Conservation (phyloP, 768 basidiomycete genomes). For the Pholiota conissans region DNA sequence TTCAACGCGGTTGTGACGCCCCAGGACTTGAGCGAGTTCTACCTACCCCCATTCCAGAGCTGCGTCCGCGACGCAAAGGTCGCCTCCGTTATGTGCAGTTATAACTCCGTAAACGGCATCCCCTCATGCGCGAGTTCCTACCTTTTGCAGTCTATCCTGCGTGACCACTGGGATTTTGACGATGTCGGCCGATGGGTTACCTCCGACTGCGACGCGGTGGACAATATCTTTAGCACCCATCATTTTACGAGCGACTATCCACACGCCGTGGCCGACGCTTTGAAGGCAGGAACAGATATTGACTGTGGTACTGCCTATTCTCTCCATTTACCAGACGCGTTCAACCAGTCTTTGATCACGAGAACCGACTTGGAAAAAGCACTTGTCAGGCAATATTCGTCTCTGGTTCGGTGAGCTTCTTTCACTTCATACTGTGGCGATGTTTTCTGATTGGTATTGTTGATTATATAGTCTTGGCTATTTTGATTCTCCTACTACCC, state of each 20-base stretch:
- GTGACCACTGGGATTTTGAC: slow-evolving; percentile 51
- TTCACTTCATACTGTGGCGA: not conserved
- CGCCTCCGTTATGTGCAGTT: slow-evolving; percentile 62
- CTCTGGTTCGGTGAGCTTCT: slow-evolving; percentile 47
- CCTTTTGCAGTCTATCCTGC: slow-evolving; percentile 49
- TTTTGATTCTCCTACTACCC: slow-evolving; percentile 49
- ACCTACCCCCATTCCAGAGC: slow-evolving; percentile 54
- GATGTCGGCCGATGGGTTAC: slow-evolving; percentile 54
- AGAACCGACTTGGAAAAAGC: slow-evolving; percentile 43
- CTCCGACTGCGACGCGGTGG: slow-evolving; percentile 56
- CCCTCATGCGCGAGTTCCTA: slow-evolving; percentile 56
- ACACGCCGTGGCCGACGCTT: slow-evolving; percentile 47
- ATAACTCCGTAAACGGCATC: slow-evolving; percentile 61
- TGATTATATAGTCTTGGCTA: slow-evolving; percentile 45
- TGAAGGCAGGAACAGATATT: slow-evolving; percentile 54
- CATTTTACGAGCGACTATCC: slow-evolving; percentile 43
- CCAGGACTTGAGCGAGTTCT: slow-evolving; percentile 59
- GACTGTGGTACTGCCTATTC: slow-evolving; percentile 55
- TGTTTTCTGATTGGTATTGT: not conserved
- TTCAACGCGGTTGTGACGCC: slow-evolving; percentile 55
- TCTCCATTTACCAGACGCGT: slow-evolving; percentile 43
- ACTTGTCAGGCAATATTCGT: slow-evolving; percentile 48
- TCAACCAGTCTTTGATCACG: slow-evolving; percentile 47
- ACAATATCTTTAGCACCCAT: slow-evolving; percentile 51
- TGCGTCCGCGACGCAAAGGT: slow-evolving; percentile 65